Conservation (phyloP, 345 rosid species). For the Pugionium cornutum region DNA sequence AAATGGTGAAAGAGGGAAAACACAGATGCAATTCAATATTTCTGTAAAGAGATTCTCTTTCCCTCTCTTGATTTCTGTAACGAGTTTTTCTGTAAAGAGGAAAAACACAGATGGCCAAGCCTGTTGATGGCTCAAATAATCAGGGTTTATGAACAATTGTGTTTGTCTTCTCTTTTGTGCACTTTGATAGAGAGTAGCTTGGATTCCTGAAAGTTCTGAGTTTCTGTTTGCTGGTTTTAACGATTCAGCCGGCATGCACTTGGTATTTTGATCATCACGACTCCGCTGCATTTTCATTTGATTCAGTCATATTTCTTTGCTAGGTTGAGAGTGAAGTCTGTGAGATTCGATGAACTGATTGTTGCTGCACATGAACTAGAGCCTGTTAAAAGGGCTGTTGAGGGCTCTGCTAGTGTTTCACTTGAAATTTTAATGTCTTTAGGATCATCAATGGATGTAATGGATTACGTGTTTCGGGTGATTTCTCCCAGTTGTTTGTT, state of each 20-base stretch:
- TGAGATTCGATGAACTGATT: constrained; percentile 73
- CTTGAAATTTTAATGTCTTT: background rate
- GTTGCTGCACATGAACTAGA: constrained; percentile 53
- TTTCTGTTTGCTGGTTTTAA: background rate
- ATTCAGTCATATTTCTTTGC: background rate
- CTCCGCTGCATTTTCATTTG: too few species aligned
- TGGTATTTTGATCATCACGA: too few species aligned
- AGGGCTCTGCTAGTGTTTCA: background rate
- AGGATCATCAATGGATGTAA: background rate
- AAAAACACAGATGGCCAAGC: too few species aligned
- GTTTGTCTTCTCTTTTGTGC: background rate
- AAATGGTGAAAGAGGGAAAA: too few species aligned
- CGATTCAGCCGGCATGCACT: background rate
- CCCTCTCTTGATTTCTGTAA: too few species aligned
- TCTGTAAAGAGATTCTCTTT: too few species aligned
- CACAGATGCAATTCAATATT: background rate
- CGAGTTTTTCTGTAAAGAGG: too few species aligned
- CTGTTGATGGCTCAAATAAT: too few species aligned
- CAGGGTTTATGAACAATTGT: too few species aligned
- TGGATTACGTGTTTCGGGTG: background rate
- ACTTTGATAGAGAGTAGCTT: background rate
- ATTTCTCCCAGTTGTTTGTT: background rate
- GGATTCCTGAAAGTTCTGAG: background rate
- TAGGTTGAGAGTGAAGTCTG: constrained; percentile 45
- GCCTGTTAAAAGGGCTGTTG: too few species aligned